Conservation (phyloP, 257 asterid genomes). For the Perilla frutescens region DNA sequence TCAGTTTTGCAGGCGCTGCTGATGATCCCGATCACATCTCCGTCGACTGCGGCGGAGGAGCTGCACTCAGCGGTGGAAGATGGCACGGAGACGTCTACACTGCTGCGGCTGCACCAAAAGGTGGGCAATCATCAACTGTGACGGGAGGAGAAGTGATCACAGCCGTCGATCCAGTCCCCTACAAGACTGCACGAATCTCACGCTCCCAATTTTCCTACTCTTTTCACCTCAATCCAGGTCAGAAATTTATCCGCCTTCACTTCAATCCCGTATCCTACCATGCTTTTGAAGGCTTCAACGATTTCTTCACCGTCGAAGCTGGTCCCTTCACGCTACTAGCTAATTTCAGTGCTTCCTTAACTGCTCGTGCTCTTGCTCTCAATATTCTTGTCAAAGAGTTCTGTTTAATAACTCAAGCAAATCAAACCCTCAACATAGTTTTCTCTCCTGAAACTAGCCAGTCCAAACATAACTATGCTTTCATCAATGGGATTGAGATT, state of each 20-base stretch:
- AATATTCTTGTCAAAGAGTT: slow-evolving; percentile 52
- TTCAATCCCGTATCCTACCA: slow-evolving; percentile 42
- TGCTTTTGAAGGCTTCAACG: slow-evolving; percentile 33
- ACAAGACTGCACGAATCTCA: too few species aligned
- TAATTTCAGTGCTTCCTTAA: slow-evolving; percentile 50
- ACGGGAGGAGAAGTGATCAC: too few species aligned
- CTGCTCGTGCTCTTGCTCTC: slow-evolving; percentile 47
- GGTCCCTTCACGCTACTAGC: slow-evolving; percentile 46
- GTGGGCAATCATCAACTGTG: too few species aligned
- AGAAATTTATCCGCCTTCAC: background rate
- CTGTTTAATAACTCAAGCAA: slow-evolving; percentile 46
- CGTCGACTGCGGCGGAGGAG: too few species aligned
- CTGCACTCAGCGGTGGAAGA: too few species aligned
- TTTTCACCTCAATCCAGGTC: too few species aligned
- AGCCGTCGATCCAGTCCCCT: too few species aligned
- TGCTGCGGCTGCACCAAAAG: too few species aligned
- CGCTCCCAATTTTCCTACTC: too few species aligned
- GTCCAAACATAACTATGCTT: slow-evolving; percentile 40
- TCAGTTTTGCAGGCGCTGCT: too few species aligned
- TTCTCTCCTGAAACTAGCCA: slow-evolving; percentile 45
- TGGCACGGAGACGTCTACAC: too few species aligned
- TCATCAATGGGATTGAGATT: slow-evolving; percentile 61
- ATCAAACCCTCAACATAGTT: slow-evolving; percentile 40
- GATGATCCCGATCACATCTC: too few species aligned
- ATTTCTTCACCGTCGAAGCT: slow-evolving; percentile 48